Evolutionary conservation across 148 eudicot genomes (phyloP).

Genomic region (Rhododendron henanense): DNA sequence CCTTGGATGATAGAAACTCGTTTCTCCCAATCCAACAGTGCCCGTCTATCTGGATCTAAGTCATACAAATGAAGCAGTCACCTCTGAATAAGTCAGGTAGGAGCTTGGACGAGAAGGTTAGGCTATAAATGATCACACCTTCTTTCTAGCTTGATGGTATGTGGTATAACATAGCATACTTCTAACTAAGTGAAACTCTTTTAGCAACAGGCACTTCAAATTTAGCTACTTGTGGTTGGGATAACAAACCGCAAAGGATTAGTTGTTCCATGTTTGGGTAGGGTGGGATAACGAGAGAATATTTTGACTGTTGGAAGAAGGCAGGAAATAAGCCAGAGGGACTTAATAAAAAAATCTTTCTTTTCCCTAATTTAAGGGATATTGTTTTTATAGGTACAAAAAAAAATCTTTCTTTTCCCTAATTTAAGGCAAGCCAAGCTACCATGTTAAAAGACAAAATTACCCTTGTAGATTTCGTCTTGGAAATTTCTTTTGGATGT

Average conservation of each 20-base stretch:
- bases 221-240: background rate
- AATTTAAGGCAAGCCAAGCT: too few relatives aligned
- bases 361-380: too few relatives aligned
- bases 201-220: background rate
- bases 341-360: background rate
- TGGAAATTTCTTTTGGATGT: too few relatives aligned
- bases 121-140: background rate
- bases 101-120: background rate
- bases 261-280: background rate
- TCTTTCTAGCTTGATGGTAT: background rate
- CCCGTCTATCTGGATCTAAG: background rate
- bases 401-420: too few relatives aligned
- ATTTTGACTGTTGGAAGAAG: background rate
- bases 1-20: background rate
- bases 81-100: background rate
- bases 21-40: background rate
- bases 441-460: too few relatives aligned
- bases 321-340: background rate
- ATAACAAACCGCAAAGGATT: background rate
- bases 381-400: too few relatives aligned
- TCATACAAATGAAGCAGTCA: background rate
- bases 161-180: background rate
- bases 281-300: background rate
- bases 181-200: background rate
- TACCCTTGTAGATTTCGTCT: too few relatives aligned